Evolutionary conservation across 495 filamentous ascomycete genomes (phyloP), one percentile per base, ranked within the genome.

Genomic region (Amphirosellinia nigrospora): DNA sequence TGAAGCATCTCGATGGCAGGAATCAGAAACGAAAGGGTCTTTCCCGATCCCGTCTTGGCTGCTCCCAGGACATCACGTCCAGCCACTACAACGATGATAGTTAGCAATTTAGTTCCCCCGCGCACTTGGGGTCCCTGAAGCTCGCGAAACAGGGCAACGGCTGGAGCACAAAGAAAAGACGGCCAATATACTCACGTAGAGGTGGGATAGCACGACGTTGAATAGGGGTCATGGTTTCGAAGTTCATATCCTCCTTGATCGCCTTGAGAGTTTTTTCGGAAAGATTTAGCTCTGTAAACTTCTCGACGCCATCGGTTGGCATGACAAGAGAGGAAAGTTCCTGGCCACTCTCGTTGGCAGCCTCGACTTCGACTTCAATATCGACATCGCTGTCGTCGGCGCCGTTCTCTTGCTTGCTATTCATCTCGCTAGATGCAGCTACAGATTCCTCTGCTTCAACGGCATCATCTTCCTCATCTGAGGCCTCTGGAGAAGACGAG

Each of bases 11-110:
- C 96, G 26, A 98, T 86, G 0, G 93, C 94, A 30, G 96, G 96
- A 43, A 98, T 97, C 73, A 99, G 82, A 81, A 99, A 99, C 21
- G 95, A 90, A 55, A 99, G 80, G 1, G 96, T 99, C 85, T 99
- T 99, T 75, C 96, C 96, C 19, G 92, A 95, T 10, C 96, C 96
- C 0, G 96, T 99, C 85, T 99, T 98, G 45, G 96, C 96, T 34
- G 96, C 96, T 72, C 96, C 96, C 34, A 99, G 88, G 34, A 99
- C 94, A 82, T 99, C 96, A 77, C 89, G 77, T 34, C 96, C 96
- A 46, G 94, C 93, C 70, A 98, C 68, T 70, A 32, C 9, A n/a
- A 36, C 3, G 7, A 36, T 0, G 21, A 32, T 1, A 68, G 23
- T 69, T 21, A 69, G 56, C 32, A 15, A 60, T 28, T 13, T 21